These are phyloP conservation scores for Neoascochyta sp. DNA, from an alignment of 2,329 filamentous ascomycete species.

Conservation along the genomic window DNA sequence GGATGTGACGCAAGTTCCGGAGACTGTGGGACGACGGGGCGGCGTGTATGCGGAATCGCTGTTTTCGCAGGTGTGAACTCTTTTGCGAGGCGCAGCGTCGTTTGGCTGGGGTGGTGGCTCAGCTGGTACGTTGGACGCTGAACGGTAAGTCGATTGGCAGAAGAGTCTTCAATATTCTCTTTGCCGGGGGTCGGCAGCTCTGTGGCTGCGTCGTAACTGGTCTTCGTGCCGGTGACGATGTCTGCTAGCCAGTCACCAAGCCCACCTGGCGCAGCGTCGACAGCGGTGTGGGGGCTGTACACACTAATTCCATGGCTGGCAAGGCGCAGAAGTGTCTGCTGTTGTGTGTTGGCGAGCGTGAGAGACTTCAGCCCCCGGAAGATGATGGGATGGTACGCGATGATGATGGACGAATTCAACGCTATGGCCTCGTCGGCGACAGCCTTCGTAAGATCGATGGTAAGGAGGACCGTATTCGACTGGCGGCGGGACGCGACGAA, in stretches of 20 bases:
- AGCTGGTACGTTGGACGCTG: conserved; percentile 45
- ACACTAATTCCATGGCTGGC: conserved; percentile 86
- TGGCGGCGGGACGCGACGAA: conserved; percentile 55
- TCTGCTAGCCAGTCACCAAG: conserved; percentile 94
- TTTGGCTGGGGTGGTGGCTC: conserved; percentile 49
- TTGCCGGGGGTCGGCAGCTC: conserved; percentile 41
- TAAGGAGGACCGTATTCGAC: conserved; percentile 69
- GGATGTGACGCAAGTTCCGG: conserved; percentile 38
- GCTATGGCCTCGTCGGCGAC: conserved; percentile 88
- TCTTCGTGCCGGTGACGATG: conserved; percentile 63
- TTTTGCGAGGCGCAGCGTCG: conserved; percentile 34
- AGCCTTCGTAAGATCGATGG: conserved; percentile 83
- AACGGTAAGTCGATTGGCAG: conserved; percentile 2
- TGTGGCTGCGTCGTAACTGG: conserved; percentile 61
- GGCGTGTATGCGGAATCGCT: conserved; percentile 47
- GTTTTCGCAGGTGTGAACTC: conserved; percentile 10
- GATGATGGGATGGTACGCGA: conserved; percentile 96
- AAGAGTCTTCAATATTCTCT: conserved; percentile 31
- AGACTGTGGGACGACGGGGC: conserved; percentile 51
- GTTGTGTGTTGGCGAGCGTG: conserved; percentile 79
- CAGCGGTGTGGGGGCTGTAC: conserved; percentile 91
- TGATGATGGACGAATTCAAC: conserved; percentile 70
- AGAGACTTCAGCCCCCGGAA: conserved; percentile 89
- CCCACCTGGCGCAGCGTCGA: conserved; percentile 80
- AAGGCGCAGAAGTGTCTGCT: conserved; percentile 76